Conservation (phyloP, 306 rosid genomes). For the Hippophae gyantsensis region DNA sequence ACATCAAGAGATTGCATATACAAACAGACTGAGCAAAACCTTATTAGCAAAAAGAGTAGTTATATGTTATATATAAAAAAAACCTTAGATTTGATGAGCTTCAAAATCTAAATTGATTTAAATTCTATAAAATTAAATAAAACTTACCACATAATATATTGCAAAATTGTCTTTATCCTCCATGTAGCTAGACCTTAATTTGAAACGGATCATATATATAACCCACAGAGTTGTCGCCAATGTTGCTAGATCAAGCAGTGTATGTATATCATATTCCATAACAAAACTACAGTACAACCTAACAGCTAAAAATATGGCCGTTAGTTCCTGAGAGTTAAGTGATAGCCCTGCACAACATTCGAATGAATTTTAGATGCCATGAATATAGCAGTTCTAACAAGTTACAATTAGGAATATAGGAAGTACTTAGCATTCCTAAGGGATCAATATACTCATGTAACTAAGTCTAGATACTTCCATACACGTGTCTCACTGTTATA, state of each 20-base stretch:
- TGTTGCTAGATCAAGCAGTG: slow-evolving; percentile 68
- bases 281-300: slow-evolving; percentile 78
- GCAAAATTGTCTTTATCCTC: slow-evolving; percentile 78
- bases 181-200: slow-evolving; percentile 64
- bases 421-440: too few species aligned
- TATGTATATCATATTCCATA: slow-evolving; percentile 79
- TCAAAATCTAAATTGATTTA: too few species aligned
- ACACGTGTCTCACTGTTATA: too few species aligned
- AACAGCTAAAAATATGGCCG: slow-evolving; percentile 71
- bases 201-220: slow-evolving; percentile 72
- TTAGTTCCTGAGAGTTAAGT: slow-evolving; percentile 72
- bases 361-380: background rate
- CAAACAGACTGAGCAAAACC: too few species aligned
- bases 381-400: too few species aligned
- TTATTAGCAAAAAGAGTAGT: too few species aligned
- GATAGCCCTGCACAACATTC: slow-evolving; percentile 47
- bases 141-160: slow-evolving; percentile 56
- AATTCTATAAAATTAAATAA: background rate
- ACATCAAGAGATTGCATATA: too few species aligned
- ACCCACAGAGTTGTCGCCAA: slow-evolving; percentile 71
- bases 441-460: too few species aligned
- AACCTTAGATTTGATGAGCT: too few species aligned
- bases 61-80: too few species aligned
- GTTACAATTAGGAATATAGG: too few species aligned
- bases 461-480: too few species aligned